These are phyloP conservation scores for Astrephomene gubernaculifera DNA, from an alignment of 139 green algal genomes.

Conservation along the genomic window DNA sequence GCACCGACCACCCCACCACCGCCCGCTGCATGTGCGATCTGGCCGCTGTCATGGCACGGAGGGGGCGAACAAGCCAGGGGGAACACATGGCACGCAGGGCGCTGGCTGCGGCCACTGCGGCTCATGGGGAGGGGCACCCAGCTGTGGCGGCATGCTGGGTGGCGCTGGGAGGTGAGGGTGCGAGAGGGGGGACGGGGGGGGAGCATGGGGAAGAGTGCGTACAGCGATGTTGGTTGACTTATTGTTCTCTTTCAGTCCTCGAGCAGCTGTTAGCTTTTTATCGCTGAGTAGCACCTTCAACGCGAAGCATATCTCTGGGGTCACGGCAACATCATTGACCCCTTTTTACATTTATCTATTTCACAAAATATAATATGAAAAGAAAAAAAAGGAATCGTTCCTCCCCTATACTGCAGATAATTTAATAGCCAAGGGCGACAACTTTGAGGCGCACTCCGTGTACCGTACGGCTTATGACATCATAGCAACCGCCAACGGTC, in stretches of 20 bases:
- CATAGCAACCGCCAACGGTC: background rate
- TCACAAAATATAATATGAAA: too few relatives aligned
- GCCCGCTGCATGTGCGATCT: conserved; percentile 21
- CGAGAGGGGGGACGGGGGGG: too few relatives aligned
- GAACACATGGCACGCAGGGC: conserved; percentile 5
- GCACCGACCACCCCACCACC: background rate
- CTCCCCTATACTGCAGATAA: too few relatives aligned
- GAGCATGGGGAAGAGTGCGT: too few relatives aligned
- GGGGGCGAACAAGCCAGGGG: background rate
- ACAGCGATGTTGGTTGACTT: too few relatives aligned
- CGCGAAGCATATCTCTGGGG: too few relatives aligned
- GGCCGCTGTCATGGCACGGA: background rate
- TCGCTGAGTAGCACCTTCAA: too few relatives aligned
- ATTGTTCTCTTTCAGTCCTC: too few relatives aligned
- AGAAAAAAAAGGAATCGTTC: too few relatives aligned
- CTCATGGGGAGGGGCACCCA: background rate
- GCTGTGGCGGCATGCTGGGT: conserved; percentile 12
- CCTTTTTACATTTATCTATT: too few relatives aligned
- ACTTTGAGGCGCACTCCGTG: background rate
- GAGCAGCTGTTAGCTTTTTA: too few relatives aligned
- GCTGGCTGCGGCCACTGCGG: background rate
- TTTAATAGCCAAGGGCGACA: background rate
- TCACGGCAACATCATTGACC: too few relatives aligned
- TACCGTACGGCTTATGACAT: background rate
- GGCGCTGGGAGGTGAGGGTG: conserved; percentile 8